These are phyloP conservation scores for Plenodomus lindquistii DNA, from an alignment of 2,329 filamentous ascomycete species.

Conservation along the genomic window DNA sequence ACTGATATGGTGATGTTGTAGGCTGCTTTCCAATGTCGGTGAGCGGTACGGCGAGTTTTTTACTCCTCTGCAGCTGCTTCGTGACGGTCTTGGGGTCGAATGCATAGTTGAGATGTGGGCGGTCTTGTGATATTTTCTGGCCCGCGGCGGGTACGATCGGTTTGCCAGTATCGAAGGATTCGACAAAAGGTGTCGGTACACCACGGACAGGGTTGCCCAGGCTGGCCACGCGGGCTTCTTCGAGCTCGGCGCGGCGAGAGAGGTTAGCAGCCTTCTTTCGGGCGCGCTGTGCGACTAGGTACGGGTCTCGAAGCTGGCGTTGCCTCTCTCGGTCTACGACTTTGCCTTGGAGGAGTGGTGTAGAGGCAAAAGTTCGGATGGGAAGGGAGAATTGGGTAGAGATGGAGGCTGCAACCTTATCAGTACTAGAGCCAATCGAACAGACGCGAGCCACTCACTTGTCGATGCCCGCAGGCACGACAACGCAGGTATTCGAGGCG, in stretches of 20 bases:
- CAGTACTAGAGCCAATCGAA: neutral
- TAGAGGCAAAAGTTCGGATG: constrained; percentile 62
- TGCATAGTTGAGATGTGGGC: constrained; percentile 72
- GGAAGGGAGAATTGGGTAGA: constrained; percentile 55
- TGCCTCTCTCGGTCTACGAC: constrained; percentile 55
- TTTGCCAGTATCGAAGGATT: constrained; percentile 72
- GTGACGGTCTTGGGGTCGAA: constrained; percentile 70
- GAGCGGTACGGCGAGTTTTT: constrained; percentile 65
- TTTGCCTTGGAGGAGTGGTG: constrained; percentile 63
- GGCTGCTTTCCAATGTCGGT: constrained; percentile 15
- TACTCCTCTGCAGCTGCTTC: constrained; percentile 67
- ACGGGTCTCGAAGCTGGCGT: constrained; percentile 75
- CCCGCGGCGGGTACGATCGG: constrained; percentile 30
- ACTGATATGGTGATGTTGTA: constrained; percentile 5
- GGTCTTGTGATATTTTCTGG: constrained; percentile 29
- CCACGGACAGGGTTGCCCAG: constrained; percentile 82
- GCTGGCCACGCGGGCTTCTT: constrained; percentile 64
- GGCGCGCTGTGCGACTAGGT: constrained; percentile 76
- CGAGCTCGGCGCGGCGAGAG: constrained; percentile 71
- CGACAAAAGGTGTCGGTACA: constrained; percentile 76
- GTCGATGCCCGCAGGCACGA: constrained; percentile 49
- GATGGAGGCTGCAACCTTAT: constrained; percentile 16
- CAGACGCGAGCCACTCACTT: constrained; percentile 25
- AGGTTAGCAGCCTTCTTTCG: constrained; percentile 84
- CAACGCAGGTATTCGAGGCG: constrained; percentile 52